Base-by-base conservation (phyloP, 352 stramenopile genomes). In the Hyaloperonospora brassicae region DNA sequence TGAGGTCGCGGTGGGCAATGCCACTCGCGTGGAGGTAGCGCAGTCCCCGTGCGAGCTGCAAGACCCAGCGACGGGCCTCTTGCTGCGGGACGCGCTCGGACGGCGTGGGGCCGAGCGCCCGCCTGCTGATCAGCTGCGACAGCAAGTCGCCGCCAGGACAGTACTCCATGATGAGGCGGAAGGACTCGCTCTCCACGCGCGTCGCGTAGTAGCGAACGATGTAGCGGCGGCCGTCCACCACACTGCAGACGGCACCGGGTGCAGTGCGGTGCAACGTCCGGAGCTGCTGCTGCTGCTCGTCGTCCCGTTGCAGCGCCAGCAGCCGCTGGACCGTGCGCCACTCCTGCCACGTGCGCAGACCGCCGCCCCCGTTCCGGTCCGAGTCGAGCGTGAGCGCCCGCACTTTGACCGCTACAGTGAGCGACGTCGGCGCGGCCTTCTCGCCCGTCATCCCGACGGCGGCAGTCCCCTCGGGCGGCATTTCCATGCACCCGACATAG, bases 101-200 rank as follows among this genome's bases (percentile, higher is more conserved):
- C 6, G 46, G 55, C 14, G 48, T 47, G 5, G 51, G 42, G 2
- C 49, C 51, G 21, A 62, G 50, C 0, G 66, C 47, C 11, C 56
- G 42, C 57, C 50, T 24, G 39, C 48, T 55, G 24, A 63, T 52
- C n/a, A 79, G 27, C n/a, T 73, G 64, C 23, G 64, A 62, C 11
- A 73, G 70, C 14, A 89, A 62, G 42, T 87, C 76, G 9, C 74
- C 66, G 24, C 65, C 52, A 1, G 57, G 54, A 54, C 79, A 87
- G 48, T 68, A 84, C 39, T 89, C 76, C 65, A 86, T 85, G 49
- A 79, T 69, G 27, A 86, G 58, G 25, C 74, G 74, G 39, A 80
- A 61, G 14, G 55, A 66, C 35, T 76, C 59, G 30, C 68, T 69
- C 24, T 76, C 61, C 35, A 83, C 62, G 21, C 70, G 76, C 36